These are phyloP conservation scores for Incumbomyces delicatus DNA, from an alignment of 2,329 filamentous ascomycete species.

Conservation along the genomic window DNA sequence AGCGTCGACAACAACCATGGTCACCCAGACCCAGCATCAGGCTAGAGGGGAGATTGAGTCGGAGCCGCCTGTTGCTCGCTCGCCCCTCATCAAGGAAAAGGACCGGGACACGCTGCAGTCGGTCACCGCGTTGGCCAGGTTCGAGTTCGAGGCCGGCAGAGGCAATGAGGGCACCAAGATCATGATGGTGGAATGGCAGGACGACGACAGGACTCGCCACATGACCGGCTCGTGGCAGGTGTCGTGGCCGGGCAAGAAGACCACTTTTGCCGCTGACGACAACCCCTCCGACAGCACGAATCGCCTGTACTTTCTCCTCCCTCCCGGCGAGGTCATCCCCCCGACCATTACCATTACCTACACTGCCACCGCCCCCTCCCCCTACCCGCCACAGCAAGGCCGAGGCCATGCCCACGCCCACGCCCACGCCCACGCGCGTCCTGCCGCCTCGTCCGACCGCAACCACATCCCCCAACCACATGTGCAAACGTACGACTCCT, in stretches of 20 bases:
- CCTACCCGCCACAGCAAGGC: too few species aligned
- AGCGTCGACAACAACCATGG: too few species aligned
- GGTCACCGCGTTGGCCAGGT: slow-evolving; percentile 61
- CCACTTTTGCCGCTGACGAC: slow-evolving; percentile 58
- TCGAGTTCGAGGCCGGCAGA: slow-evolving; percentile 71
- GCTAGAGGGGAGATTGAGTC: neutral
- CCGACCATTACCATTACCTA: slow-evolving; percentile 58
- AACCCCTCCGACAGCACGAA: slow-evolving; percentile 43
- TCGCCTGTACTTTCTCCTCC: slow-evolving; percentile 71
- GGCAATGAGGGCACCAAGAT: slow-evolving; percentile 82
- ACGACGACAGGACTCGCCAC: slow-evolving; percentile 42
- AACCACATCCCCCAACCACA: slow-evolving; percentile 16
- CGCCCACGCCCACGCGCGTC: slow-evolving; percentile 36
- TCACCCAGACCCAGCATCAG: too few species aligned
- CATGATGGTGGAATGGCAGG: slow-evolving; percentile 86
- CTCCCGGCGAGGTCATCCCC: slow-evolving; percentile 61
- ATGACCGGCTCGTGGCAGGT: slow-evolving; percentile 59
- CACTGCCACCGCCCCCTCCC: too few species aligned
- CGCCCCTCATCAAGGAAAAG: slow-evolving; percentile 3
- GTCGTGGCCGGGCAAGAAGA: slow-evolving; percentile 71
- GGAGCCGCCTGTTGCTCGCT: neutral
- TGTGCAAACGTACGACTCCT: neutral
- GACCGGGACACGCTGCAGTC: slow-evolving; percentile 23
- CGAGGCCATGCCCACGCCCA: too few species aligned
- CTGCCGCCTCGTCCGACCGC: slow-evolving; percentile 19